These are phyloP conservation scores for Drechslerella stenobrocha DNA, from an alignment of 2,329 filamentous ascomycete species.

Conservation along the genomic window DNA sequence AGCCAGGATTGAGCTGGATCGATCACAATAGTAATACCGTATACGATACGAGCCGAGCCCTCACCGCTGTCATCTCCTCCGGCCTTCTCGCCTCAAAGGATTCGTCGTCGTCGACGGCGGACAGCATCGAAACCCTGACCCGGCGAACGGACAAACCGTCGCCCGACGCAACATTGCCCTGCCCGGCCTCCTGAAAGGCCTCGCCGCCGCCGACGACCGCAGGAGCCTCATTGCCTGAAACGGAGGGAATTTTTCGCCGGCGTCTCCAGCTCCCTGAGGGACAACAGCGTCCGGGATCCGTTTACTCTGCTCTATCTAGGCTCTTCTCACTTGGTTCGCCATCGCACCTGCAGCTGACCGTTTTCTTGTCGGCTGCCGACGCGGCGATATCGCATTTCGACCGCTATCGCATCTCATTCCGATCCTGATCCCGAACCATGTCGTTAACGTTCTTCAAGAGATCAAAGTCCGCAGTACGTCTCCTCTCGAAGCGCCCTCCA, in stretches of 20 bases:
- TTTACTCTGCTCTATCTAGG: too few relatives aligned
- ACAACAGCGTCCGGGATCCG: too few relatives aligned
- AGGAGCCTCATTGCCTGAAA: background rate
- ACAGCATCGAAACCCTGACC: too few relatives aligned
- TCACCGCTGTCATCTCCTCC: too few relatives aligned
- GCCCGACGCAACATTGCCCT: too few relatives aligned
- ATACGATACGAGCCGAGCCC: background rate
- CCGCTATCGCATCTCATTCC: constrained; percentile 20
- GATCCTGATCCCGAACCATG: constrained; percentile 16
- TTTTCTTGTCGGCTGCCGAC: constrained; percentile 34
- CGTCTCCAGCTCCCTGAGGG: too few relatives aligned
- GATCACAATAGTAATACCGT: background rate
- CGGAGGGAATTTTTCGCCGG: too few relatives aligned
- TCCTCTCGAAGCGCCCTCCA: background rate
- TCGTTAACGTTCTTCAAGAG: constrained; percentile 45
- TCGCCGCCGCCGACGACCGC: background rate
- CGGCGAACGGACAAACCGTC: too few relatives aligned
- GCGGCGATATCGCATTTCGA: constrained; percentile 39
- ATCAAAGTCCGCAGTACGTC: constrained; percentile 43
- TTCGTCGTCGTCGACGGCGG: too few relatives aligned
- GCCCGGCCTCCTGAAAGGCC: background rate
- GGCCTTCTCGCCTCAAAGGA: too few relatives aligned
- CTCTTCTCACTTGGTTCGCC: background rate
- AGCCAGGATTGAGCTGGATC: too few relatives aligned
- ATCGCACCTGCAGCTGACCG: constrained; percentile 28